These are phyloP conservation scores for Boletales sp. DNA, from an alignment of 768 basidiomycete genomes.

Conservation along the genomic window DNA sequence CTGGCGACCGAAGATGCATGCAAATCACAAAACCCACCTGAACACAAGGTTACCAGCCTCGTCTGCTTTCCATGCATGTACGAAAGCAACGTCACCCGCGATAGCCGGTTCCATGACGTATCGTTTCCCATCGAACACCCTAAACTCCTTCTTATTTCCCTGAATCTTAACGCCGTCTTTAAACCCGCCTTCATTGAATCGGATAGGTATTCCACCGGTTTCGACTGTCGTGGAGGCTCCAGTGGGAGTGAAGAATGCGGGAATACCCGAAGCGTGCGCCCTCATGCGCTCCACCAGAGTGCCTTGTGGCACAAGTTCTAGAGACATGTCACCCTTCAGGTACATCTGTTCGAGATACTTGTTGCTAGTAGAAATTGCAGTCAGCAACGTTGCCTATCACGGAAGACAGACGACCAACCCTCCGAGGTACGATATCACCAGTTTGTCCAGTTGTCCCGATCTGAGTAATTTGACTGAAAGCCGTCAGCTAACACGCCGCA, in stretches of 20 bases:
- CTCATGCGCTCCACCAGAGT: constrained; percentile 86
- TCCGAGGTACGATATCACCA: constrained; percentile 86
- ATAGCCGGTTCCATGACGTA: constrained; percentile 80
- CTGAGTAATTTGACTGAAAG: constrained; percentile 64
- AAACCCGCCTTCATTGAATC: constrained; percentile 72
- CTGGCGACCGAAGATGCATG: background rate
- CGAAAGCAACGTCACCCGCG: constrained; percentile 74
- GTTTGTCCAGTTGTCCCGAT: constrained; percentile 69
- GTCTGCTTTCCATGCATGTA: constrained; percentile 89
- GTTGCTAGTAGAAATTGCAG: constrained; percentile 45
- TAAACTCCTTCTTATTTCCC: constrained; percentile 71
- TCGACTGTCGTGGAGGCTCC: constrained; percentile 79
- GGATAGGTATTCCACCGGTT: constrained; percentile 68
- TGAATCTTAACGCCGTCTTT: constrained; percentile 60
- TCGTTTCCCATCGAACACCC: constrained; percentile 68
- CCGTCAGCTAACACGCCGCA: background rate
- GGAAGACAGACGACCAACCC: constrained; percentile 41
- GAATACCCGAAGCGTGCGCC: constrained; percentile 82
- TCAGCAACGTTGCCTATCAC: background rate
- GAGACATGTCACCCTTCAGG: constrained; percentile 71
- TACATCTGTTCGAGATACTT: constrained; percentile 80
- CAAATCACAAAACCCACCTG: constrained; percentile 44
- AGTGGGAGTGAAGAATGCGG: constrained; percentile 86
- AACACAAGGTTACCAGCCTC: constrained; percentile 87
- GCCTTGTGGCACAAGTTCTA: constrained; percentile 88